These are phyloP conservation scores for Arthrinium phaeospermum DNA, from an alignment of 2,329 filamentous ascomycete species.

Conservation along the genomic window DNA sequence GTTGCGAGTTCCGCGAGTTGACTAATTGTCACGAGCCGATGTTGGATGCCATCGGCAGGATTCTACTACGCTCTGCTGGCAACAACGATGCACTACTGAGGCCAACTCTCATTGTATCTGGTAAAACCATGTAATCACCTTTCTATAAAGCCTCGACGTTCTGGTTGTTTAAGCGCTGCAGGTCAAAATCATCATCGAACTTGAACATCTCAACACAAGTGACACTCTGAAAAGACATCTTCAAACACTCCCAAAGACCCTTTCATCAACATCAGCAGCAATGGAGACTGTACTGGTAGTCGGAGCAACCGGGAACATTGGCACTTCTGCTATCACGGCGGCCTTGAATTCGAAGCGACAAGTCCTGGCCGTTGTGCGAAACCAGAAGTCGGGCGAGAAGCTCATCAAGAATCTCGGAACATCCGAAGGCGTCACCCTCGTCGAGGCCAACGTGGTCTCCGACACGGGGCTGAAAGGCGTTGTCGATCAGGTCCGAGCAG, in stretches of 20 bases:
- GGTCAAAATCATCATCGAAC: background rate
- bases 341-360: slow-evolving; percentile 37
- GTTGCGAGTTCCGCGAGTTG: background rate
- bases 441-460: slow-evolving; percentile 40
- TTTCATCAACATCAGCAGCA: background rate
- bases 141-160: background rate
- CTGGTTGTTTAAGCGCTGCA: background rate
- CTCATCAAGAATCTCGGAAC: slow-evolving; percentile 38
- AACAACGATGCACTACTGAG: background rate
- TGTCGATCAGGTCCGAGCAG: slow-evolving; percentile 41
- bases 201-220: background rate
- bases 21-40: background rate
- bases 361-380: slow-evolving; percentile 45
- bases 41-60: background rate
- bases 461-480: slow-evolving; percentile 39
- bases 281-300: slow-evolving; percentile 44
- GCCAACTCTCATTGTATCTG: background rate
- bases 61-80: background rate
- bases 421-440: slow-evolving; percentile 37
- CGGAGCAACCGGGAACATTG: slow-evolving; percentile 47
- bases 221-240: background rate
- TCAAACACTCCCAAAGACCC: background rate
- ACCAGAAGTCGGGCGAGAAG: slow-evolving; percentile 41
- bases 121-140: background rate
- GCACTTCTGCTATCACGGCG: slow-evolving; percentile 39